Evolutionary conservation across 129 eudicot genomes (phyloP).

Genomic region (Scalesia atractyloides): DNA sequence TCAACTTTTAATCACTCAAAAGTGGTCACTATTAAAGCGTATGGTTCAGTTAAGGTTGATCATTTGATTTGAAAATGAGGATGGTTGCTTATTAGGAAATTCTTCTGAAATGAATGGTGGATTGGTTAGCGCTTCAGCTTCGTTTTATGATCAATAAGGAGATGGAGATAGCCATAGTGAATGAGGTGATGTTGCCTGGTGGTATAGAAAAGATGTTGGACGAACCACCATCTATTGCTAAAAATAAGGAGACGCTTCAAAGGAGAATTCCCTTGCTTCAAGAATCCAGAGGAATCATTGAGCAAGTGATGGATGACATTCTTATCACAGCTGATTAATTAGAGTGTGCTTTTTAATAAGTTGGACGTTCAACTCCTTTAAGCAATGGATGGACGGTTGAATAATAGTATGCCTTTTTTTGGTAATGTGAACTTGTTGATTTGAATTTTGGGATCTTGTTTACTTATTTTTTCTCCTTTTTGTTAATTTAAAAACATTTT

Average conservation of each 20-base stretch:
- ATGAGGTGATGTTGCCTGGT: slow-evolving; percentile 21
- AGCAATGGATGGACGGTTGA: too few species aligned
- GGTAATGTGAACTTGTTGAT: too few species aligned
- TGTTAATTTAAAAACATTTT: too few species aligned
- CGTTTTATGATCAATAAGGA: slow-evolving; percentile 16
- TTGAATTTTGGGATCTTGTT: too few species aligned
- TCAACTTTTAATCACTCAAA: not conserved
- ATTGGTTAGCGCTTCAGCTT: slow-evolving; percentile 31
- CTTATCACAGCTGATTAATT: not conserved
- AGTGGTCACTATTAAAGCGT: not conserved
- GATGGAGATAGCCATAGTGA: slow-evolving; percentile 21
- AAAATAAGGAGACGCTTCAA: slow-evolving; percentile 24
- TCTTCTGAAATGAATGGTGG: slow-evolving; percentile 34
- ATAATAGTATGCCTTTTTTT: too few species aligned
- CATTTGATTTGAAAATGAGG: slow-evolving; percentile 42
- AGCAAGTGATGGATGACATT: not conserved
- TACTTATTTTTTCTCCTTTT: too few species aligned
- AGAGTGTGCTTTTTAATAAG: too few species aligned
- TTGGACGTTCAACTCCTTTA: too few species aligned
- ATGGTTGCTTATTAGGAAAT: slow-evolving; percentile 40
- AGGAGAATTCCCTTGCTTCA: slow-evolving; percentile 24
- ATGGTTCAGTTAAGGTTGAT: slow-evolving; percentile 2
- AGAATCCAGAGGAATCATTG: slow-evolving; percentile 31
- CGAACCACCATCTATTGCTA: slow-evolving; percentile 27
- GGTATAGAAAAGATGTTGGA: slow-evolving; percentile 38